These are phyloP conservation scores for Misopates orontium DNA, from an alignment of 257 asterid species.

Conservation along the genomic window DNA sequence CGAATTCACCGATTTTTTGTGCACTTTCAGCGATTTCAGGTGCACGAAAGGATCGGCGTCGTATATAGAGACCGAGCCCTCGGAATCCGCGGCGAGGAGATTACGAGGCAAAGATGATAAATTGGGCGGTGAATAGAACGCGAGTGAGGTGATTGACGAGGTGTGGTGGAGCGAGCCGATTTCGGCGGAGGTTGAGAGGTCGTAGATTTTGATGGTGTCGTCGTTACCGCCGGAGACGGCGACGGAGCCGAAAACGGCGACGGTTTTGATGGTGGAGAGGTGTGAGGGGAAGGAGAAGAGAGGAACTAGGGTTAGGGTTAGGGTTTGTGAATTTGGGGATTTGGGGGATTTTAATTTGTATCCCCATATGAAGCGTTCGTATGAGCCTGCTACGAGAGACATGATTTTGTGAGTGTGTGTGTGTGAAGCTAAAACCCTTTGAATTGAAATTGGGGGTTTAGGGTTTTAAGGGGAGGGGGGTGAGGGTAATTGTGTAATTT, in stretches of 20 bases:
- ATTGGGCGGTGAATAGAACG: constrained; percentile 71
- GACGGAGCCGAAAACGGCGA: constrained; percentile 76
- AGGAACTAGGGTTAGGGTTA: constrained; percentile 43
- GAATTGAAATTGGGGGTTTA: too few relatives aligned
- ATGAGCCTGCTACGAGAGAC: constrained; percentile 90
- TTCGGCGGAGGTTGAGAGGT: constrained; percentile 77
- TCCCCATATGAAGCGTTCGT: constrained; percentile 97
- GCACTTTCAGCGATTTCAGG: constrained; percentile 71
- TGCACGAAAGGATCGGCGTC: constrained; percentile 89
- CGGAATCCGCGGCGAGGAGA: constrained; percentile 69
- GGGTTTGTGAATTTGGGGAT: constrained; percentile 25
- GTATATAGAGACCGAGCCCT: constrained; percentile 67
- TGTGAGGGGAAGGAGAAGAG: constrained; percentile 96
- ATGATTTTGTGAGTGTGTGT: constrained; percentile 23
- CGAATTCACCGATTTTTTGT: constrained; percentile 63
- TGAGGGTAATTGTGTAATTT: too few relatives aligned
- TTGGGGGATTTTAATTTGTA: constrained; percentile 55
- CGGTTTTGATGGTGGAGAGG: constrained; percentile 82
- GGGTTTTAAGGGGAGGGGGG: too few relatives aligned
- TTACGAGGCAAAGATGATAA: constrained; percentile 70
- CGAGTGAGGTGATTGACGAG: constrained; percentile 70
- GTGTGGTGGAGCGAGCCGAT: constrained; percentile 76
- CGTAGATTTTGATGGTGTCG: constrained; percentile 90
- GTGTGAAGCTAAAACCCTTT: too few relatives aligned
- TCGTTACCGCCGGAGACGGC: constrained; percentile 95